Percentiles rank a stretch among this genome's conserved stretches.
phyloP scores from a whole-genome alignment of 805 yeast species.

The Tetrapisispora fleetii region DNA sequence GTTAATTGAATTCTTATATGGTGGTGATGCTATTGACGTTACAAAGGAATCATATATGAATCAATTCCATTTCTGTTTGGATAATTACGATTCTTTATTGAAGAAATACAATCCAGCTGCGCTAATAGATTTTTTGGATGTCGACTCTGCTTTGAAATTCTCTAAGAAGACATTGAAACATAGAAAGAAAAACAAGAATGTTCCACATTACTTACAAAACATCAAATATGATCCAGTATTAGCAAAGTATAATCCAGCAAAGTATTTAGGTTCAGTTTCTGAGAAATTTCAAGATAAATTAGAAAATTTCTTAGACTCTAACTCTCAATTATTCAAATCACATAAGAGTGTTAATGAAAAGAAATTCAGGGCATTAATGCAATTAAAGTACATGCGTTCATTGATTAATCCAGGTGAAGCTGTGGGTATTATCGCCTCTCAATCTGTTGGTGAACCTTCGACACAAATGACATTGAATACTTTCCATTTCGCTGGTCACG shows the following conservation, averaged over 20 bases:
- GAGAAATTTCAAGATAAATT: constrained; percentile 77
- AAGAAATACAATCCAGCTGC: constrained; percentile 80
- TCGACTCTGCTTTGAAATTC: constrained; percentile 71
- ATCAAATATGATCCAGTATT: constrained; percentile 80
- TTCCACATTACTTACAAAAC: constrained; percentile 54
- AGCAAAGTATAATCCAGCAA: constrained; percentile 77
- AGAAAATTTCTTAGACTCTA: constrained; percentile 54
- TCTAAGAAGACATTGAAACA: constrained; percentile 73
- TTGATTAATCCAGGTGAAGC: constrained; percentile 94
- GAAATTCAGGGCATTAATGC: constrained; percentile 95
- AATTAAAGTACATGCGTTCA: constrained; percentile 94
- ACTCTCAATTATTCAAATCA: constrained; percentile 48
- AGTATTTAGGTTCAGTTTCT: constrained; percentile 85
- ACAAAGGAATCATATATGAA: constrained; percentile 90
- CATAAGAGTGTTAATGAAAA: constrained; percentile 43
- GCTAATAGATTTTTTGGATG: constrained; percentile 62
- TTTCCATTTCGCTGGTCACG: constrained; percentile 99
- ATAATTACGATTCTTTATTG: constrained; percentile 78
- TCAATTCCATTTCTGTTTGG: constrained; percentile 86
- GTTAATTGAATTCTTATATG: constrained; percentile 87
- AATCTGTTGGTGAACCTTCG: constrained; percentile 97
- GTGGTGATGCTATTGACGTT: constrained; percentile 94
- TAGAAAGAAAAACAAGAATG: constrained; percentile 48
- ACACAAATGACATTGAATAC: constrained; percentile 98
- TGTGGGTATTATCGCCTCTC: constrained; percentile 97